Percentiles rank a stretch among this genome's conserved stretches.
These are phyloP conservation scores for Pilatotrama ljubarskyi DNA, from an alignment of 768 basidiomycete species.

Conservation along the genomic window DNA sequence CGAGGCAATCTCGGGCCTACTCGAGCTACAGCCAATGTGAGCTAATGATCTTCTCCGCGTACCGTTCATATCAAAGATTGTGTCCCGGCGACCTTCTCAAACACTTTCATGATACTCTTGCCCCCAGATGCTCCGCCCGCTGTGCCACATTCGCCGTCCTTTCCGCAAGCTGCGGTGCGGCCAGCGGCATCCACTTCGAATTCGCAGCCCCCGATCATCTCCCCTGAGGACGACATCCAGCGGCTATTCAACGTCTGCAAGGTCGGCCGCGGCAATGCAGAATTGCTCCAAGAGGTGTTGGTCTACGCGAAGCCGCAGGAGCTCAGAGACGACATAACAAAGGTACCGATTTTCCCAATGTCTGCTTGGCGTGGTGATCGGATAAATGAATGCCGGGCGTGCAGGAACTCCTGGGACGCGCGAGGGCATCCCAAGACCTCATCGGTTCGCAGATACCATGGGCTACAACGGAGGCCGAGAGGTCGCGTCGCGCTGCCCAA, in stretches of 20 bases:
- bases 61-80: constrained; percentile 3
- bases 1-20: constrained; percentile 14
- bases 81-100: background rate
- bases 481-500: constrained; percentile 43
- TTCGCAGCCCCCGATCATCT: constrained; percentile 8
- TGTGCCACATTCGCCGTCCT: constrained; percentile 3
- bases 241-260: constrained; percentile 81
- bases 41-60: constrained; percentile 3
- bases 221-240: constrained; percentile 73
- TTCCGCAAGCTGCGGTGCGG: background rate
- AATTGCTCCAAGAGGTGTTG: constrained; percentile 69
- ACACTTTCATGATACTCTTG: constrained; percentile 20
- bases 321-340: constrained; percentile 40
- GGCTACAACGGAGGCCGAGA: constrained; percentile 81
- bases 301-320: constrained; percentile 70
- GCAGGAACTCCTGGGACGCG: constrained; percentile 82
- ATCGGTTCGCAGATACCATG: constrained; percentile 88
- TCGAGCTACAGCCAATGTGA: constrained; percentile 9
- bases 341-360: constrained; percentile 27
- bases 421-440: constrained; percentile 77
- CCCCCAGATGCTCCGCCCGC: constrained; percentile 19
- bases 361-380: background rate
- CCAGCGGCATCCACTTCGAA: background rate
- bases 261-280: constrained; percentile 77
- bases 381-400: background rate